Evolutionary conservation across 306 rosid species (phyloP).

Genomic region (Senna siamea): DNA sequence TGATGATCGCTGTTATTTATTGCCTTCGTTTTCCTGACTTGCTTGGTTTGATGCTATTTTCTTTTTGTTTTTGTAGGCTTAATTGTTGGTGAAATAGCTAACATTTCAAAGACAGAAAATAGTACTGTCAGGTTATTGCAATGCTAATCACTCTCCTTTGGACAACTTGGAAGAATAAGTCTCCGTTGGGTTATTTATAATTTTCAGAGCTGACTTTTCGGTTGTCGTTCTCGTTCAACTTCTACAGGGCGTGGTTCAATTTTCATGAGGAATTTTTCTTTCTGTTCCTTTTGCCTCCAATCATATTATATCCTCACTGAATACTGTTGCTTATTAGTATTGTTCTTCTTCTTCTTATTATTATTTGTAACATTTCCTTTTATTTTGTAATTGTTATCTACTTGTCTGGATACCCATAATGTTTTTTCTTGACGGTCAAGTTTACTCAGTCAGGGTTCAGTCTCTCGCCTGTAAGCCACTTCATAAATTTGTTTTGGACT

Average conservation of each 20-base stretch:
- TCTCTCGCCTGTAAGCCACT: slow-evolving; percentile 74
- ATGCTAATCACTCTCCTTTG: not conserved
- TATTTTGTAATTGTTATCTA: not conserved
- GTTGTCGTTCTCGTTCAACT: slow-evolving; percentile 19
- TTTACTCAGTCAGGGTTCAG: slow-evolving; percentile 92
- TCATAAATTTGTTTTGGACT: not conserved
- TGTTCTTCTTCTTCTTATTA: not conserved
- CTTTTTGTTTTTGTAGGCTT: slow-evolving; percentile 46
- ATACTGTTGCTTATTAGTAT: not conserved
- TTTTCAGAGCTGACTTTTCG: slow-evolving; percentile 4
- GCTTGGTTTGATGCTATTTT: not conserved
- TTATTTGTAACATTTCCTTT: slow-evolving; percentile 8
- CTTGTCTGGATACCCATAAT: not conserved
- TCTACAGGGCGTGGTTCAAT: slow-evolving; percentile 80
- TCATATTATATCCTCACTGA: slow-evolving; percentile 74
- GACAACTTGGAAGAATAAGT: not conserved
- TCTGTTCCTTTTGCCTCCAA: slow-evolving; percentile 79
- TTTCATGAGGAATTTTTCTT: slow-evolving; percentile 85
- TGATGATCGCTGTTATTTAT: not conserved
- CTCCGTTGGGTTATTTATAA: not conserved
- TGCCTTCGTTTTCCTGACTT: not conserved
- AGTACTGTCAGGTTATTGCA: slow-evolving; percentile 56
- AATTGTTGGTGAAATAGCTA: slow-evolving; percentile 75
- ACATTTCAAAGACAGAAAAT: slow-evolving; percentile 66
- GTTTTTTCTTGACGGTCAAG: slow-evolving; percentile 55